These are phyloP conservation scores for Allium sativum DNA, from an alignment of 106 monocot species.

Conservation along the genomic window DNA sequence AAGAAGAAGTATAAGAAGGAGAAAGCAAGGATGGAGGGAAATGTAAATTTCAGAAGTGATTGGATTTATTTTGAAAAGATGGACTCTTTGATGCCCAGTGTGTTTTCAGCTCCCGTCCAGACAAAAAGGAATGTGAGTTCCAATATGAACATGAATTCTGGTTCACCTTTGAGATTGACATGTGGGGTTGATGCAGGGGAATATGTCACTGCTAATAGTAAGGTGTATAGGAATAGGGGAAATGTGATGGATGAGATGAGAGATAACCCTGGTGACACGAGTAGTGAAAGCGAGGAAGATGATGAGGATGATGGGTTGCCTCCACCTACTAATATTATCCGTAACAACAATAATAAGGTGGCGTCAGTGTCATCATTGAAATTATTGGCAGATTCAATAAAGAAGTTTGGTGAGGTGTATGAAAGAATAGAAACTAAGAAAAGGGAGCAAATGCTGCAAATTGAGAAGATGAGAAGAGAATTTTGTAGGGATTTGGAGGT, in stretches of 20 bases:
- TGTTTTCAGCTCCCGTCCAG: conserved; percentile 7
- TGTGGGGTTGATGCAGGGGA: conserved; percentile 63
- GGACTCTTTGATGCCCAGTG: conserved; percentile 49
- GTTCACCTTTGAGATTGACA: conserved; percentile 18
- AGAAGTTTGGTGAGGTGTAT: conserved; percentile 69
- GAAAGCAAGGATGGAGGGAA: conserved; percentile 39
- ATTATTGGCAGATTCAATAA: conserved; percentile 63
- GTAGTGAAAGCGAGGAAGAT: conserved; percentile 28
- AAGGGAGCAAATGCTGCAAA: conserved; percentile 63
- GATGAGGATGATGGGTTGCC: conserved; percentile 57
- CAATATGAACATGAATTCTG: background rate
- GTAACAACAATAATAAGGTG: background rate
- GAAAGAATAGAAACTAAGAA: conserved; percentile 77
- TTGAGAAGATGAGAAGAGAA: conserved; percentile 84
- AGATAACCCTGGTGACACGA: conserved; percentile 50
- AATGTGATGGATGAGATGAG: conserved; percentile 41
- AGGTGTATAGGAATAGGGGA: conserved; percentile 16
- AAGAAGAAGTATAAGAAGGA: conserved; percentile 97
- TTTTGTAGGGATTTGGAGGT: conserved; percentile 74
- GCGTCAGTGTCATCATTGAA: conserved; percentile 33
- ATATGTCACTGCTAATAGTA: conserved; percentile 36
- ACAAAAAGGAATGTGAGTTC: background rate
- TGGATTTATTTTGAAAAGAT: conserved; percentile 86
- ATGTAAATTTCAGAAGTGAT: conserved; percentile 16
- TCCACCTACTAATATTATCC: conserved; percentile 5